Base-by-base conservation (phyloP, 176 grass and related monocot genomes). In the Rhynchospora tenuis region DNA sequence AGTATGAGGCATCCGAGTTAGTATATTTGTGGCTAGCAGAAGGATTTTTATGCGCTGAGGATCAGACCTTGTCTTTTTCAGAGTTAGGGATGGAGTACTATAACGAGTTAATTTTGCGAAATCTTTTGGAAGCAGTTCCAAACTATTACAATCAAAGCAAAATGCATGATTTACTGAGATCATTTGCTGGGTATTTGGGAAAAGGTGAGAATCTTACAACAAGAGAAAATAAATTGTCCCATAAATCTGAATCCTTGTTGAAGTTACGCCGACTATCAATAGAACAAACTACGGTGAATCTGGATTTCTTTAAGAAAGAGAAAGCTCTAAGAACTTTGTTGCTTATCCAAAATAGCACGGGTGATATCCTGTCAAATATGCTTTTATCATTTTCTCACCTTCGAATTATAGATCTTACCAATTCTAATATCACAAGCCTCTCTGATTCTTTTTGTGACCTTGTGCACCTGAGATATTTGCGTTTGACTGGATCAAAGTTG, bases 1-100 rank as follows among this genome's bases (percentile, higher is more conserved):
- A 11, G 4, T 17, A 78, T 17, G 0, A 31, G 0, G 7, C 5
- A 38, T 11, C 0, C 1, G 1, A 14, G 3, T 47, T 84, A 33
- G 50, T 70, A 13, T n/a, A 45, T 29, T 56, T 67, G 2, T 88
- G 86, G 64, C 22, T 84, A 10, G 86, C 81, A 43, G 81, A 88
- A 68, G 81, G 86, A 14, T 74, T 50, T 69, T 61, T 88, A 24
- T 24, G 79, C 58, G 59, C 9, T 22, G 38, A 78, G 23, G 69
- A 13, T n/a, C n/a, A n/a, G 13, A 75, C 29, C 23, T 28, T 51
- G 2, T 59, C 42, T 42, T 28, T 51, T 1, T 59, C 24, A 27
- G 66, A 87, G 14, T 59, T 68, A 43, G 81, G 62, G 17, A 80
- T 22, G 50, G 58, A 42, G 16, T 88, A 79, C 26, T 88, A 78